These are phyloP conservation scores for Raddia distichophylla DNA, from an alignment of 176 grass and related monocot genomes.

Conservation along the genomic window DNA sequence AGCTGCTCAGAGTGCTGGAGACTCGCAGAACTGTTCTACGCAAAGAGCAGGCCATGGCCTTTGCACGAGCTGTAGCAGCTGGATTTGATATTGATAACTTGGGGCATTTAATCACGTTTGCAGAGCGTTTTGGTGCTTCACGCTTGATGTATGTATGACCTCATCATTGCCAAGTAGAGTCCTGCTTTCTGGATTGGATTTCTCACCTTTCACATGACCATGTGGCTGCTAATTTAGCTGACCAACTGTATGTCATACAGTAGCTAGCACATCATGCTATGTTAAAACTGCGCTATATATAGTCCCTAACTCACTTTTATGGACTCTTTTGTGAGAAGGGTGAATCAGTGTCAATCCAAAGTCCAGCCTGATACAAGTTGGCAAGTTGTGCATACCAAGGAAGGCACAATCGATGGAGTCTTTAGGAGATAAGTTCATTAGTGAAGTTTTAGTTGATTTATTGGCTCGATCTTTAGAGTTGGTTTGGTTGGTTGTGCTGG, in stretches of 20 bases:
- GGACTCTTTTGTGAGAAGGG: no score
- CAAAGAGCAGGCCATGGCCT: constrained; percentile 99
- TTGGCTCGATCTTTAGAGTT: no score
- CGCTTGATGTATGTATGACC: constrained; percentile 69
- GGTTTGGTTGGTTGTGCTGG: no score
- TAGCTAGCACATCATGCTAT: constrained; percentile 1
- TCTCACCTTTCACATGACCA: constrained; percentile 5
- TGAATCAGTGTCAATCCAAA: no score
- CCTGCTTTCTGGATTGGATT: constrained; percentile 6
- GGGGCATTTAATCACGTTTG: constrained; percentile 68
- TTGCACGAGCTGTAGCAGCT: constrained; percentile 90
- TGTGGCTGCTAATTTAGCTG: constrained; percentile 17
- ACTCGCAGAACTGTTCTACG: constrained; percentile 74
- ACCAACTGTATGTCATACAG: not conserved
- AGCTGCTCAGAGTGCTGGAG: constrained; percentile 92
- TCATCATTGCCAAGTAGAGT: constrained; percentile 11
- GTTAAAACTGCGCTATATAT: constrained; percentile 21
- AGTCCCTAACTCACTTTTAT: constrained; percentile 4
- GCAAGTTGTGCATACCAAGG: no score
- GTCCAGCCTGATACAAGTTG: no score
- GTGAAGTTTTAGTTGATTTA: no score
- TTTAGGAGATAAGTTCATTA: no score
- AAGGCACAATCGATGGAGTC: no score
- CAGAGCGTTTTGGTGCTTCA: constrained; percentile 82
- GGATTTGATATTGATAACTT: constrained; percentile 90